A percentile compares a stretch with the other conserved stretches of the same genome.
phyloP scores from a whole-genome alignment of 1,284 basidiomycete genomes.

The Tilletia horrida region DNA sequence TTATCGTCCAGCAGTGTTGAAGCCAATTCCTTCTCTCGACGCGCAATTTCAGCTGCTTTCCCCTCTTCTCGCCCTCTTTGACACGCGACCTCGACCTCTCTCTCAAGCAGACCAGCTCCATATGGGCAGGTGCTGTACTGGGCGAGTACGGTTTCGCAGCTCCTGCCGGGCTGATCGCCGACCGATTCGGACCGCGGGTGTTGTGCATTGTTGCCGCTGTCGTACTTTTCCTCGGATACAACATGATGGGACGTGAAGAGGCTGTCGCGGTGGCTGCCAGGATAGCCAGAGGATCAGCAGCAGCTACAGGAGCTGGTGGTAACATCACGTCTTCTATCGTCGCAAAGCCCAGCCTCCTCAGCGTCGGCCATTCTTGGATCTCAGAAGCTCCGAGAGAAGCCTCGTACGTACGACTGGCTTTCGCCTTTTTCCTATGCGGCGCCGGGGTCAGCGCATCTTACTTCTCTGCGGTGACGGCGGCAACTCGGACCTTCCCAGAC shows the following conservation, averaged over 20 bases:
- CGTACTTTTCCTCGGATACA: conserved; percentile 29
- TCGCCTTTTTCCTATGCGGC: conserved; percentile 26
- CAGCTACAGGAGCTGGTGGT: background rate
- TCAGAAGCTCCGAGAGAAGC: background rate
- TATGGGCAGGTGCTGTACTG: conserved; percentile 28
- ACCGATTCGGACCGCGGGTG: conserved; percentile 25
- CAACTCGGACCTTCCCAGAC: conserved; percentile 24
- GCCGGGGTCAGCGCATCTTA: conserved; percentile 27
- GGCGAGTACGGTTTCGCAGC: conserved; percentile 30
- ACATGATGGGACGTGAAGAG: conserved; percentile 24
- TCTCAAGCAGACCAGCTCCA: conserved; percentile 27
- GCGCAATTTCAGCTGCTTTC: conserved; percentile 19
- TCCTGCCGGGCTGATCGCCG: conserved; percentile 23
- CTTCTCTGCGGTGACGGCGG: conserved; percentile 26
- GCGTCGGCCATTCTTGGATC: background rate
- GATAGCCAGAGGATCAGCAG: background rate
- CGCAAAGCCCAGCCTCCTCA: background rate
- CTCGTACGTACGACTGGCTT: conserved; percentile 12
- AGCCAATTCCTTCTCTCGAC: background rate
- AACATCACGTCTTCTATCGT: no score
- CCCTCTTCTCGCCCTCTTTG: conserved; percentile 28
- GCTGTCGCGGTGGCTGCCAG: conserved; percentile 20
- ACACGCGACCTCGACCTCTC: conserved; percentile 25
- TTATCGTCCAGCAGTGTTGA: background rate
- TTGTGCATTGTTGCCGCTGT: conserved; percentile 22